Percentiles rank a stretch among this genome's conserved stretches.
phyloP scores from a whole-genome alignment of 2,329 filamentous ascomycete genomes.

The Exophiala sp. region DNA sequence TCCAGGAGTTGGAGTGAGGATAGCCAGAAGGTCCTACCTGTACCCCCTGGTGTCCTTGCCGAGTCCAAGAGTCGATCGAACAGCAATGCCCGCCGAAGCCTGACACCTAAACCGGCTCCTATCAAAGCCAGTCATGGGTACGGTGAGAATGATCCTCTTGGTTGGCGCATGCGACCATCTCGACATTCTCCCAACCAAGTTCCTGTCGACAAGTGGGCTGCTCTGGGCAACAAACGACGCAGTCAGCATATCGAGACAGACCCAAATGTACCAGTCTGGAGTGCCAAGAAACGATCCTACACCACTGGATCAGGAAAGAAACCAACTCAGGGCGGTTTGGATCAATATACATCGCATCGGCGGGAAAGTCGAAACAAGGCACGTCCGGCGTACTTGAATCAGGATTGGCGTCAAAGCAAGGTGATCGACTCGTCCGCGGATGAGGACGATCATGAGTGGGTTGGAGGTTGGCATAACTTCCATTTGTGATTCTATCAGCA shows the following conservation, averaged over 20 bases:
- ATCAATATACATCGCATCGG: conserved; percentile 34
- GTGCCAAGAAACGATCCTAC: conserved; percentile 43
- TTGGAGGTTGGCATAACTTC: conserved; percentile 81
- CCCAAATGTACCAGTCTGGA: conserved; percentile 46
- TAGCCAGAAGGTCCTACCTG: conserved; percentile 54
- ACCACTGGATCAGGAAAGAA: conserved; percentile 43
- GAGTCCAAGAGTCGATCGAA: conserved; percentile 54
- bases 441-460: conserved; percentile 82
- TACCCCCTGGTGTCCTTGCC: conserved; percentile 50
- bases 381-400: conserved; percentile 40
- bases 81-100: conserved; percentile 46
- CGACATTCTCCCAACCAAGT: conserved; percentile 58
- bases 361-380: conserved; percentile 36
- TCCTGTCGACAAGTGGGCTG: conserved; percentile 79
- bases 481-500: conserved; percentile 52
- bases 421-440: conserved; percentile 33
- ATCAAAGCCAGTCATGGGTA: conserved; percentile 71
- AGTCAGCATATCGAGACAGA: conserved; percentile 57
- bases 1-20: conserved; percentile 76
- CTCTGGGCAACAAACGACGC: conserved; percentile 77
- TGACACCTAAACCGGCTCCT: conserved; percentile 55
- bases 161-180: conserved; percentile 39
- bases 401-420: conserved; percentile 45
- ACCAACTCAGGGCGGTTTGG: conserved; percentile 37
- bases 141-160: conserved; percentile 56